Base-by-base conservation (phyloP, 129 eudicot genomes). In the Ambrosia trifida region DNA sequence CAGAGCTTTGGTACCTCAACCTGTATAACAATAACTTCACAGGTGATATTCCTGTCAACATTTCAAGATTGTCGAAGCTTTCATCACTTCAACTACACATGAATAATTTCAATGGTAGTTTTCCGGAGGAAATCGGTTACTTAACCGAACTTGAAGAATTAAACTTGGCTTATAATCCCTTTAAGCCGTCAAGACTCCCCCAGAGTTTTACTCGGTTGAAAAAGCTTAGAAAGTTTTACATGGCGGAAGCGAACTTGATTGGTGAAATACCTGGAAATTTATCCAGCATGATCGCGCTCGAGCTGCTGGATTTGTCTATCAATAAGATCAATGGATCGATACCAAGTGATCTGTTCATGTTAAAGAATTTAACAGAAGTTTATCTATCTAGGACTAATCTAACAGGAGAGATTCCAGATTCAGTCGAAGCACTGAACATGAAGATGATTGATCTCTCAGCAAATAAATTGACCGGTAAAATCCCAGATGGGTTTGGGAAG, bases 231-330 rank as follows among this genome's bases (percentile, higher is more conserved):
- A 6, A 18, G 1, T 62, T 87, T 16, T 64, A 71, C 72, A 90
- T 90, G 85, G 35, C 81, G 1, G 81, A 60, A 33, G 33, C 89
- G 16, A 79, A 79, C 69, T 80, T 90, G 85, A 81, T 83, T 0
- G 95, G 97, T 65, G 95, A 87, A 14, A 72, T 90, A n/a, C 95
- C 97, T 0, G 80, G 76, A 17, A 72, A 44, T 40, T 68, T 87
- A 36, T 83, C 84, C 14, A 72, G 83, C 32, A 73, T 85, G 83
- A 38, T 73, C 6, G 83, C 84, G 1, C 11, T 90, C n/a, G 95
- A 87, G 70, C 59, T 66, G 40, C 64, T 90, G 62, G 97, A 87
- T 66, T 66, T 87, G 12, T 85, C 89, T 3, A n/a, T 3, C 11
- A 90, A 90, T 60, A 12, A 13, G 10, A 73, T 91, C 44, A 75